Conservation (phyloP, 768 basidiomycete genomes). For the Amyloporia xantha region DNA sequence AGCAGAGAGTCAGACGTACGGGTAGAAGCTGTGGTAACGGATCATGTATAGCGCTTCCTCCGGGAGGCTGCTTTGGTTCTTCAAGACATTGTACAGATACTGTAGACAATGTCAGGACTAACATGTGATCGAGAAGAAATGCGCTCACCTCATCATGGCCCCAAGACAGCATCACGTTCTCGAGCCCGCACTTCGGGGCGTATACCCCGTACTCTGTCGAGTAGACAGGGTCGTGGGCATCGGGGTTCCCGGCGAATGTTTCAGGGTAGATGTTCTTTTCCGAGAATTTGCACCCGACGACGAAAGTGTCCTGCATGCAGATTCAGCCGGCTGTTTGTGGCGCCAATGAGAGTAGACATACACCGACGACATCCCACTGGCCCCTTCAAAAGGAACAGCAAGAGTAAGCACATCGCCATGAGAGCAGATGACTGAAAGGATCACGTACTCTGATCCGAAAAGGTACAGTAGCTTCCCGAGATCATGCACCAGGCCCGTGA, state of each 20-base stretch:
- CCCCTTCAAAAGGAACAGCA: slow-evolving; percentile 39
- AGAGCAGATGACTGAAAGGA: not conserved
- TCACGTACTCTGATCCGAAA: slow-evolving; percentile 58
- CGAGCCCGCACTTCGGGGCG: slow-evolving; percentile 70
- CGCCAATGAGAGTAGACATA: slow-evolving; percentile 26
- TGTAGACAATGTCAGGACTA: slow-evolving; percentile 21
- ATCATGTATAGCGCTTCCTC: slow-evolving; percentile 86
- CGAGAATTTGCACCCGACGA: slow-evolving; percentile 83
- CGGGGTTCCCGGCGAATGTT: slow-evolving; percentile 71
- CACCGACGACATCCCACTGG: slow-evolving; percentile 94
- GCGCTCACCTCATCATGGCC: slow-evolving; percentile 79
- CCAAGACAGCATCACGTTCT: slow-evolving; percentile 86
- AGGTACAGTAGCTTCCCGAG: slow-evolving; percentile 83
- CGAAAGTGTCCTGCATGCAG: slow-evolving; percentile 51
- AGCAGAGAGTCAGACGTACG: slow-evolving; percentile 30
- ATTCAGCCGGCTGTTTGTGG: not conserved
- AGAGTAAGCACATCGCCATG: not conserved
- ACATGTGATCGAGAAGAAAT: slow-evolving; percentile 6
- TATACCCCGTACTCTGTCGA: slow-evolving; percentile 73
- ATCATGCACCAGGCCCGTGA: slow-evolving; percentile 82
- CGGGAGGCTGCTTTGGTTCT: slow-evolving; percentile 76
- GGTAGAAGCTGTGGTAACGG: slow-evolving; percentile 92
- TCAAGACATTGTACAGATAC: slow-evolving; percentile 82
- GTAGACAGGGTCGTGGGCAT: slow-evolving; percentile 56
- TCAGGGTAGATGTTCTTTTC: slow-evolving; percentile 79